Conservation (phyloP, 805 yeast genomes). For the Schwanniomyces yamadae region DNA sequence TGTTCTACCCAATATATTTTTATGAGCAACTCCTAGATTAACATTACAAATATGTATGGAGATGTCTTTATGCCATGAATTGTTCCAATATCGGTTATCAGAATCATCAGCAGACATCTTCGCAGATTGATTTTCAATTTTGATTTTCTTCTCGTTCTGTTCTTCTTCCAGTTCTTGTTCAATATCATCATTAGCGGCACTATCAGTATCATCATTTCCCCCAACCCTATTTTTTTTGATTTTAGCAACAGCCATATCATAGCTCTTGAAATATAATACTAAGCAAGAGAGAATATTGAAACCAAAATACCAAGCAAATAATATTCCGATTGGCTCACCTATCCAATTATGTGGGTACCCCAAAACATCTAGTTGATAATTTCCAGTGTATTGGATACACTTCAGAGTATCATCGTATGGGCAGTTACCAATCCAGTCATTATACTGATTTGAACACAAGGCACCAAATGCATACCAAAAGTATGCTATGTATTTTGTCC, state of each 20-base stretch:
- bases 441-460: conserved; percentile 60
- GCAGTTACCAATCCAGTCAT: conserved; percentile 61
- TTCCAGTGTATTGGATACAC: conserved; percentile 52
- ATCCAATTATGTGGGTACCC: conserved; percentile 70
- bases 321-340: conserved; percentile 59
- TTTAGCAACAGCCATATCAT: conserved; percentile 52
- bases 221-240: conserved; percentile 33
- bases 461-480: conserved; percentile 81
- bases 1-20: conserved; percentile 9
- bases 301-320: conserved; percentile 58
- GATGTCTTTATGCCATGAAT: conserved; percentile 10
- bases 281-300: conserved; percentile 50
- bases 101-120: not conserved
- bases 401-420: conserved; percentile 24
- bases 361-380: conserved; percentile 48
- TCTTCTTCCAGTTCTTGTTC: conserved; percentile 12
- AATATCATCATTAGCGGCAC: conserved; percentile 5
- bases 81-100: too few relatives aligned
- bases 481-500: conserved; percentile 77
- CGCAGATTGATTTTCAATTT: not conserved
- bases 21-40: conserved; percentile 50
- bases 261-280: conserved; percentile 47
- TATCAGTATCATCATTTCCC: conserved; percentile 19
- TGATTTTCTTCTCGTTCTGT: conserved; percentile 4
- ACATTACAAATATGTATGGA: conserved; percentile 20